Conservation (phyloP, 805 yeast species). For the Lipomyces sp. region DNA sequence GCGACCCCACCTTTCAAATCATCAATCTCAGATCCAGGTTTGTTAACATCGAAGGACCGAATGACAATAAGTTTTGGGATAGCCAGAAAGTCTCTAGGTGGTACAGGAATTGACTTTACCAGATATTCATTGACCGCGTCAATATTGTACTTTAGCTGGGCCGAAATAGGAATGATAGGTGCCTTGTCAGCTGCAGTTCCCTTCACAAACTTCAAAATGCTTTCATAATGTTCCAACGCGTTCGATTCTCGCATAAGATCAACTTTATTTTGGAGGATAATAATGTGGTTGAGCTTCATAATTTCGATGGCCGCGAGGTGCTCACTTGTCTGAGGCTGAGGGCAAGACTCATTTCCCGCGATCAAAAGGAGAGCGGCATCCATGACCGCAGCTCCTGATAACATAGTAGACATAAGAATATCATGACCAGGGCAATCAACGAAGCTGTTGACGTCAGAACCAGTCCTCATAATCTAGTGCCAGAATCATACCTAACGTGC, state of each 20-base stretch:
- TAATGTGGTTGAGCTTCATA: slow-evolving; percentile 96
- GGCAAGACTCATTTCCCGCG: slow-evolving; percentile 99
- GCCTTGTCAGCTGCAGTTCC: slow-evolving; percentile 99
- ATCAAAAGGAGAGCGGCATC: slow-evolving; percentile 95
- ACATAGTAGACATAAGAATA: slow-evolving; percentile 99
- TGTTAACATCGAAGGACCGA: slow-evolving; percentile 97
- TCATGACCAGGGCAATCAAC: slow-evolving; percentile 99
- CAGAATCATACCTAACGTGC: slow-evolving; percentile 61
- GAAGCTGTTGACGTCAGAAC: slow-evolving; percentile 56
- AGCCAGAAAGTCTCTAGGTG: slow-evolving; percentile 91
- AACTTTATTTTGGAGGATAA: slow-evolving; percentile 95
- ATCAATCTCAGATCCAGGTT: slow-evolving; percentile 97
- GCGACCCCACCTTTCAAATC: slow-evolving; percentile 99
- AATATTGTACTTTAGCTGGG: slow-evolving; percentile 96
- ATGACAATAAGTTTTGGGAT: slow-evolving; percentile 95
- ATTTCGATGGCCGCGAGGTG: slow-evolving; percentile 99
- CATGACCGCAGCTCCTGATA: slow-evolving; percentile 99
- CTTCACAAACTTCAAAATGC: slow-evolving; percentile 87
- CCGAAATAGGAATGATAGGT: slow-evolving; percentile 97
- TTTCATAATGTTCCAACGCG: slow-evolving; percentile 93
- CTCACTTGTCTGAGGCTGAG: slow-evolving; percentile 99
- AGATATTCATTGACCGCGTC: slow-evolving; percentile 98
- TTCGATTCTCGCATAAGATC: slow-evolving; percentile 98
- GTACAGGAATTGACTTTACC: slow-evolving; percentile 94
- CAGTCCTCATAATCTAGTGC: neutral